Percentiles rank a stretch among this genome's conserved stretches.
Evolutionary conservation across 129 eudicot species (phyloP).

Genomic region (Artemisia argyi): DNA sequence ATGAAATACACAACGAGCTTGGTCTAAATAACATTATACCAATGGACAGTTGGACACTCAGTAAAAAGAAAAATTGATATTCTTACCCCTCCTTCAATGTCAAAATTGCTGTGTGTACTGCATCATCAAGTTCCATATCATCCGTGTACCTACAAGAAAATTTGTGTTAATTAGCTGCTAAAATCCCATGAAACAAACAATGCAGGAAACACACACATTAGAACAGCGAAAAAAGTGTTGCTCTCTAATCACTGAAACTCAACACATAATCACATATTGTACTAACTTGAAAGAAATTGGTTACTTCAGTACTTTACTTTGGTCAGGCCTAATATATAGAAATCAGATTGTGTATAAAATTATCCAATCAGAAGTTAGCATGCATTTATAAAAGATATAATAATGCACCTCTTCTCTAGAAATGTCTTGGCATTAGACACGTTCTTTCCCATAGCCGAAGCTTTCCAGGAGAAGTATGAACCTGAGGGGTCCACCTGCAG

Average conservation of each 20-base stretch:
- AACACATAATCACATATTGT: too few relatives aligned
- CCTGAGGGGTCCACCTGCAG: slow-evolving; percentile 97
- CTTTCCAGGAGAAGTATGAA: slow-evolving; percentile 99
- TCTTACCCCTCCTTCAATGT: slow-evolving; percentile 96
- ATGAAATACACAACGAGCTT: slow-evolving; percentile 4
- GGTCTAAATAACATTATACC: background rate
- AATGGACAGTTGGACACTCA: background rate
- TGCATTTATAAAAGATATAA: background rate
- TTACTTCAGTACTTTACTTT: too few relatives aligned
- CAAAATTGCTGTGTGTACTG: slow-evolving; percentile 95
- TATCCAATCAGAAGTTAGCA: too few relatives aligned
- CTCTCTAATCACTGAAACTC: too few relatives aligned
- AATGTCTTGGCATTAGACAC: slow-evolving; percentile 97
- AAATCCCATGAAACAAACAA: too few relatives aligned
- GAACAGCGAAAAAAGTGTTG: too few relatives aligned
- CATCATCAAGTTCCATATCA: slow-evolving; percentile 98
- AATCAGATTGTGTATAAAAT: too few relatives aligned
- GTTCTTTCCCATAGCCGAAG: slow-evolving; percentile 99
- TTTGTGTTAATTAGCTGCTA: background rate
- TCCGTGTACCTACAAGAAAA: slow-evolving; percentile 78
- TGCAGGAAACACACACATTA: background rate
- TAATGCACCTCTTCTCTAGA: slow-evolving; percentile 82
- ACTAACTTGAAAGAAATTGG: too few relatives aligned
- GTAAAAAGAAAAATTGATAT: background rate
- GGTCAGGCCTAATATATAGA: too few relatives aligned